These are phyloP conservation scores for Cryptomeria japonica DNA, from an alignment of 75 land plant genomes.

Conservation along the genomic window DNA sequence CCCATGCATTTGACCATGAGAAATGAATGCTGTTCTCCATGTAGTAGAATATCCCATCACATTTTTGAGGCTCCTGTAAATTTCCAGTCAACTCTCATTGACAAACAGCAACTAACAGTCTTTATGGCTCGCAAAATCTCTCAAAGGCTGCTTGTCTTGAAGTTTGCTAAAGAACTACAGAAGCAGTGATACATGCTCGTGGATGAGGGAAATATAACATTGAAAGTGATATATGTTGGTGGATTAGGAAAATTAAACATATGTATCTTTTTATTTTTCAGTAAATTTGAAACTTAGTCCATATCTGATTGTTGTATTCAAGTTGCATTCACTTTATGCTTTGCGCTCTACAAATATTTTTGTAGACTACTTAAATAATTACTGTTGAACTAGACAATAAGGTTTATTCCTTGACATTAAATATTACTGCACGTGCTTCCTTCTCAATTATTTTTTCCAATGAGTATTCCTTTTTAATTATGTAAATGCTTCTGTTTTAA, in stretches of 20 bases:
- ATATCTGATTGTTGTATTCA: background rate
- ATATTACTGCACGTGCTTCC: background rate
- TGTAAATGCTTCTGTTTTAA: background rate
- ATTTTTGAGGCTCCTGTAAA: background rate
- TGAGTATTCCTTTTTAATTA: background rate
- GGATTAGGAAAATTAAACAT: background rate
- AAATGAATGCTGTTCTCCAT: background rate
- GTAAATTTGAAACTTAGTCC: background rate
- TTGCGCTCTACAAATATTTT: background rate
- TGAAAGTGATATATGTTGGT: background rate
- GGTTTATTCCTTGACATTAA: background rate
- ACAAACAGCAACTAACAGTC: background rate
- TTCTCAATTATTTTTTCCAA: background rate
- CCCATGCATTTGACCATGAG: background rate
- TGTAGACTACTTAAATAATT: background rate
- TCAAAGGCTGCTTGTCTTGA: background rate
- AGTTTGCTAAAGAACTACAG: background rate
- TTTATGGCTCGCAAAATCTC: background rate
- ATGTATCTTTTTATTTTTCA: background rate
- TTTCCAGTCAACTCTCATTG: background rate
- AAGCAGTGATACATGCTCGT: background rate
- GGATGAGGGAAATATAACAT: background rate
- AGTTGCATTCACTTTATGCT: background rate
- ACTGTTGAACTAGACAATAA: background rate
- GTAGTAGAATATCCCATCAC: background rate